These are phyloP conservation scores for Choiromyces venosus DNA, from an alignment of 495 filamentous ascomycete species.

Conservation along the genomic window DNA sequence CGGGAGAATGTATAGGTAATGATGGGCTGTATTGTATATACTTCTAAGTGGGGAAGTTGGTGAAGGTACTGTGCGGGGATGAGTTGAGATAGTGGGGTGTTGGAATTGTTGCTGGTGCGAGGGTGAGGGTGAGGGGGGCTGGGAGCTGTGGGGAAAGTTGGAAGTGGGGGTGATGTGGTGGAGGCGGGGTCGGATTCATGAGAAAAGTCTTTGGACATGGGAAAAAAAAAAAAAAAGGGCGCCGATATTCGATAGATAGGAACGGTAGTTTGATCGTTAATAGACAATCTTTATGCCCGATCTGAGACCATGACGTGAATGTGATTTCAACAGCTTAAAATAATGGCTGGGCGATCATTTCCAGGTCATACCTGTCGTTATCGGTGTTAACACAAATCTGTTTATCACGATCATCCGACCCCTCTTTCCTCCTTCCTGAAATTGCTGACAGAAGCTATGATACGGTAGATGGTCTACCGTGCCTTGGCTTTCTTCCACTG, in stretches of 20 bases:
- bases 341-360: not conserved
- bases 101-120: not conserved
- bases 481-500: not conserved
- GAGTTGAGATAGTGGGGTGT: not conserved
- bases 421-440: not conserved
- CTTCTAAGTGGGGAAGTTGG: not conserved
- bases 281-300: not conserved
- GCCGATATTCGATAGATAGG: not conserved
- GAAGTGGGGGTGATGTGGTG: not conserved
- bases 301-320: not conserved
- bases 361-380: not conserved
- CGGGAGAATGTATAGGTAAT: constrained; percentile 1
- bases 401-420: not conserved
- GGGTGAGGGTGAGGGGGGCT: not conserved
- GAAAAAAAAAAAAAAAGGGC: not conserved
- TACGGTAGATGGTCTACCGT: not conserved
- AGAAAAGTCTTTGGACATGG: not conserved
- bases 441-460: not conserved
- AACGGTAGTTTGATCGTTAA: not conserved
- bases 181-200: not conserved
- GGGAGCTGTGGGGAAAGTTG: not conserved
- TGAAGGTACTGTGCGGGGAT: not conserved
- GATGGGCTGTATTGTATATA: not conserved
- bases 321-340: not conserved
- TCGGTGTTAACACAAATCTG: not conserved